A percentile compares a stretch with the other conserved stretches of the same genome.
Evolutionary conservation across 768 basidiomycete genomes (phyloP).

Genomic region (Naganishia kalamii): DNA sequence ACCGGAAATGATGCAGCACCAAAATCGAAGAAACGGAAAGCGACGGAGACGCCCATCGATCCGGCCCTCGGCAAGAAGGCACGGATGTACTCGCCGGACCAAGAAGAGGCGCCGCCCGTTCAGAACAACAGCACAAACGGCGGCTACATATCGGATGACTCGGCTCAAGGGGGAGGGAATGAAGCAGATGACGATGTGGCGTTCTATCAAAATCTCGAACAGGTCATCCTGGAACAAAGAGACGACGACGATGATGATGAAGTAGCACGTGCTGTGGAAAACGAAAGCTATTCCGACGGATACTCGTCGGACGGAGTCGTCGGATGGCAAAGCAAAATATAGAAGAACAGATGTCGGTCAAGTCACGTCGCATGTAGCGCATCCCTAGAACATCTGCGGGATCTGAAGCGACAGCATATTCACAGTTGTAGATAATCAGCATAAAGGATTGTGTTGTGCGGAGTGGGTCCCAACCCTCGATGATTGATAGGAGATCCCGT

Average conservation of each 20-base stretch:
- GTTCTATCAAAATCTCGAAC: slow-evolving; percentile 1
- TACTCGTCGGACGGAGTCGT: not conserved
- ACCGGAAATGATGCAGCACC: not conserved
- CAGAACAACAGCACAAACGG: not conserved
- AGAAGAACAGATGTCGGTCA: no score
- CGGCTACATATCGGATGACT: not conserved
- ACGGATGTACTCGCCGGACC: slow-evolving; percentile 8
- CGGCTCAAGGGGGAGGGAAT: not conserved
- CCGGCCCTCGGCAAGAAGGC: slow-evolving; percentile 6
- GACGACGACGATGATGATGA: not conserved
- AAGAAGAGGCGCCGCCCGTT: not conserved
- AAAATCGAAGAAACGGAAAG: not conserved
- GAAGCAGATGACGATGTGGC: slow-evolving; percentile 2
- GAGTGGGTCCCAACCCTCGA: no score
- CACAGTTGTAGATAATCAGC: no score
- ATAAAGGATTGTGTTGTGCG: no score
- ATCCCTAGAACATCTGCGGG: no score
- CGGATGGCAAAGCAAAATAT: slow-evolving; percentile 10
- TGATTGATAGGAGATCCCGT: no score
- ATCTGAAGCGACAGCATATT: no score
- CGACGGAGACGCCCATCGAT: not conserved
- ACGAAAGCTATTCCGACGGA: not conserved
- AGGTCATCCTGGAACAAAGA: slow-evolving; percentile 7
- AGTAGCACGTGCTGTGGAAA: not conserved
- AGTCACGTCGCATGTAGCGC: no score